Evolutionary conservation across 2,329 filamentous ascomycete species (phyloP).

Genomic region (Colletotrichum echinochloae): DNA sequence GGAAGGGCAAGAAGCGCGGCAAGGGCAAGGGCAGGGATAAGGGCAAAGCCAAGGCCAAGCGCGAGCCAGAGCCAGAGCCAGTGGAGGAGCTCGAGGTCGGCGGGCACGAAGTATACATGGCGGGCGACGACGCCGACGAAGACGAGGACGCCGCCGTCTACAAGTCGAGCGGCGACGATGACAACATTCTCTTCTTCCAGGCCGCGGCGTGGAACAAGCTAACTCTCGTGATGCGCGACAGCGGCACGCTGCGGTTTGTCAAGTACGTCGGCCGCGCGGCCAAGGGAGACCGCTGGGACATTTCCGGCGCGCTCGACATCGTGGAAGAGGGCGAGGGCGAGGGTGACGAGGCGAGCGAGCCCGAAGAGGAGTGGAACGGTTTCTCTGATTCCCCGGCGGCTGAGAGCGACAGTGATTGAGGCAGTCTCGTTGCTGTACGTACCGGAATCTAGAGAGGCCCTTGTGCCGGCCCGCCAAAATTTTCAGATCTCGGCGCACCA

Average conservation of each 20-base stretch:
- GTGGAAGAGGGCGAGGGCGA: conserved; percentile 63
- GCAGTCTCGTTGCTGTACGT: not conserved
- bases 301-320: conserved; percentile 83
- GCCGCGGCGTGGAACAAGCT: conserved; percentile 86
- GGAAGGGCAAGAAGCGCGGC: conserved; percentile 49
- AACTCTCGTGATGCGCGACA: conserved; percentile 89
- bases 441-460: not conserved
- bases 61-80: conserved; percentile 43
- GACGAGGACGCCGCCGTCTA: conserved; percentile 83
- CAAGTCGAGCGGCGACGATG: conserved; percentile 80
- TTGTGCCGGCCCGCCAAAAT: not conserved
- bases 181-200: conserved; percentile 75
- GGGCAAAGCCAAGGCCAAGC: conserved; percentile 7
- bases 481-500: not conserved
- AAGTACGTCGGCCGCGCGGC: conserved; percentile 92
- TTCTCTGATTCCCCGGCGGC: conserved; percentile 58
- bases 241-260: conserved; percentile 89
- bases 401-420: conserved; percentile 52
- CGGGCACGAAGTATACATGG: conserved; percentile 94
- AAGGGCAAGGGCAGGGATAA: conserved; percentile 46
- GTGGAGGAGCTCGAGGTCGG: conserved; percentile 63
- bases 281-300: conserved; percentile 91
- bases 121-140: conserved; percentile 78
- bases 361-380: conserved; percentile 67
- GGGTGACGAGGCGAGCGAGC: conserved; percentile 48